A percentile compares a stretch with the other conserved stretches of the same genome.
These are phyloP conservation scores for Cerrena zonata DNA, from an alignment of 1,284 basidiomycete species.

Conservation along the genomic window DNA sequence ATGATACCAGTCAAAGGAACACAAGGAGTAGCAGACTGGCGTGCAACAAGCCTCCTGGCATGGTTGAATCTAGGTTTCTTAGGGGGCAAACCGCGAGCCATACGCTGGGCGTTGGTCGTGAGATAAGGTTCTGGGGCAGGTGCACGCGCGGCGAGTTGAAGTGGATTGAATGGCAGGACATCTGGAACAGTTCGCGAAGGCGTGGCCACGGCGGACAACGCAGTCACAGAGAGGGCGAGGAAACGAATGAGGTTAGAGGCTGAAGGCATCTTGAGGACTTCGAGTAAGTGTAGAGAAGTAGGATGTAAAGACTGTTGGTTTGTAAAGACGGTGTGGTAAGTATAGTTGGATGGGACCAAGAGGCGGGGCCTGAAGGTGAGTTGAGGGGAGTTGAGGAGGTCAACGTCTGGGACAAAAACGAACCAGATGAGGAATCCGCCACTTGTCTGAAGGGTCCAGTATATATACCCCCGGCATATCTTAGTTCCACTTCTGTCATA, in stretches of 20 bases:
- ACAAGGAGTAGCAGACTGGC: slow-evolving; percentile 3
- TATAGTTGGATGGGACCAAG: too few species aligned
- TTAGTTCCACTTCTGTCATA: too few species aligned
- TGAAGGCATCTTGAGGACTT: background rate
- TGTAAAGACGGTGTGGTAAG: slow-evolving; percentile 2
- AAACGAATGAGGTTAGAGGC: slow-evolving; percentile 1
- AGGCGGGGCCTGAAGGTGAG: background rate
- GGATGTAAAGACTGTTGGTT: slow-evolving; percentile 1
- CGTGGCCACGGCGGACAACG: background rate
- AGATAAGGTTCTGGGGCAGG: background rate
- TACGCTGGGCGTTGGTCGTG: slow-evolving; percentile 5
- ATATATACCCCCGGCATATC: too few species aligned
- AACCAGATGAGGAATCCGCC: background rate
- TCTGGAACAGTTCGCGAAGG: background rate
- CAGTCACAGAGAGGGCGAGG: background rate
- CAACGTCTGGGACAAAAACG: background rate
- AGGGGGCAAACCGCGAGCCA: slow-evolving; percentile 2
- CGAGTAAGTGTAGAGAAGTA: background rate
- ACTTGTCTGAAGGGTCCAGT: too few species aligned
- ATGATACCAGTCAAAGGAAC: background rate
- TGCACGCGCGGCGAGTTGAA: background rate
- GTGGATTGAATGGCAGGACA: background rate
- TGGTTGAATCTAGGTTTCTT: background rate
- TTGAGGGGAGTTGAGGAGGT: too few species aligned
- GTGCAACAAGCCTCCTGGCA: slow-evolving; percentile 1